These are phyloP conservation scores for Casaregolazyma suthepensis DNA, from an alignment of 1,139 yeast genomes.

Conservation along the genomic window DNA sequence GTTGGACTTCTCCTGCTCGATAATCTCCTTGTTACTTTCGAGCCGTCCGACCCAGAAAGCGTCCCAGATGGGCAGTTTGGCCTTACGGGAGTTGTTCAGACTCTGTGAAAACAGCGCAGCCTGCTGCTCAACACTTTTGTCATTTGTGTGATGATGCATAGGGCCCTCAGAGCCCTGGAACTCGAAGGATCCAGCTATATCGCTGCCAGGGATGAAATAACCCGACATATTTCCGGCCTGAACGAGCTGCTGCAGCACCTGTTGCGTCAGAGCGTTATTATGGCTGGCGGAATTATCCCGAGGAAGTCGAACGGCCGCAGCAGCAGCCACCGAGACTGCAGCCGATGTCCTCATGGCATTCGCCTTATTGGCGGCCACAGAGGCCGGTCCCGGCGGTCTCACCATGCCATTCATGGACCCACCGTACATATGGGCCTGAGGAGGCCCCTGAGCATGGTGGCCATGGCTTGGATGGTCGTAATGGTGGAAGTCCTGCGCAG, in stretches of 20 bases:
- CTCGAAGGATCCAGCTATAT: constrained; percentile 28
- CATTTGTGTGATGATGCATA: constrained; percentile 11
- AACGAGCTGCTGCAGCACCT: constrained; percentile 3
- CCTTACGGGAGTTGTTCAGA: constrained; percentile 25
- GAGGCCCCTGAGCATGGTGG: background rate
- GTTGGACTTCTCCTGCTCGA: constrained; percentile 14
- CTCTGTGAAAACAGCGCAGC: constrained; percentile 30
- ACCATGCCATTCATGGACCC: background rate
- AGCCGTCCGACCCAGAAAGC: constrained; percentile 28
- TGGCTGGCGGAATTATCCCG: constrained; percentile 1
- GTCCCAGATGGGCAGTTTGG: constrained; percentile 29
- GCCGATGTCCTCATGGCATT: constrained; percentile 1
- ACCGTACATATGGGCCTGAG: background rate
- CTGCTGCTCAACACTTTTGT: constrained; percentile 25
- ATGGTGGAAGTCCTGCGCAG: background rate
- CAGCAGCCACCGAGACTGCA: background rate
- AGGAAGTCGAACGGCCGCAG: background rate
- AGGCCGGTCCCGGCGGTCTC: background rate
- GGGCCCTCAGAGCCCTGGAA: constrained; percentile 21
- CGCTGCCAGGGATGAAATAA: constrained; percentile 27
- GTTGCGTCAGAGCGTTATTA: background rate
- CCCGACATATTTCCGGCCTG: constrained; percentile 8
- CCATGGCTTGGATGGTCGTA: constrained; percentile 1
- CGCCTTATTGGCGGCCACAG: background rate
- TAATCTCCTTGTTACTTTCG: constrained; percentile 12